phyloP scores from a whole-genome alignment of 2,329 filamentous ascomycete genomes.

The Fusarium nematophilum region DNA sequence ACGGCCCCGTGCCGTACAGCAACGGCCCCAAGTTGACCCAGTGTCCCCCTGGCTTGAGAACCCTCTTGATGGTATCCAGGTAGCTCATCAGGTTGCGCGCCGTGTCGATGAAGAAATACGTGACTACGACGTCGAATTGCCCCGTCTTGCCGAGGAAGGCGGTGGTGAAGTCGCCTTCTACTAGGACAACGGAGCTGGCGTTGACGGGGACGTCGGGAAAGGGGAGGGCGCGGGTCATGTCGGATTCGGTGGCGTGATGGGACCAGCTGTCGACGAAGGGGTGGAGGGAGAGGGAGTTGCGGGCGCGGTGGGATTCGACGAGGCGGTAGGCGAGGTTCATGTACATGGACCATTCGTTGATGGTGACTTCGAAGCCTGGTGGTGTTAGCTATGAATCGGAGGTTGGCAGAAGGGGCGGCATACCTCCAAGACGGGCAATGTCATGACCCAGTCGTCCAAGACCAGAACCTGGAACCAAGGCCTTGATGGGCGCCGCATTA shows the following conservation, averaged over 20 bases:
- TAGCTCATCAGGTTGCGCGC: conserved; percentile 66
- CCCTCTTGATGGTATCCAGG: conserved; percentile 62
- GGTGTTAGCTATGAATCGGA: fast-evolving
- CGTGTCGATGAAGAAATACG: conserved; percentile 71
- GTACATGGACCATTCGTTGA: conserved; percentile 69
- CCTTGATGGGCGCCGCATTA: conserved; percentile 42
- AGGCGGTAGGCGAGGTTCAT: conserved; percentile 67
- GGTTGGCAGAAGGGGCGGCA: neutral
- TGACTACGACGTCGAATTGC: conserved; percentile 62
- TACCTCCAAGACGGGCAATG: conserved; percentile 56
- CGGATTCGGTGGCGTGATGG: conserved; percentile 60
- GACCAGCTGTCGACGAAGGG: conserved; percentile 69
- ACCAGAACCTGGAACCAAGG: conserved; percentile 65
- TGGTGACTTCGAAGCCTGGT: conserved; percentile 61
- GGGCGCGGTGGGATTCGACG: conserved; percentile 49
- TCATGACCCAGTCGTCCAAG: conserved; percentile 65
- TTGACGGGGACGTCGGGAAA: conserved; percentile 57
- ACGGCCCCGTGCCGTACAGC: conserved; percentile 65
- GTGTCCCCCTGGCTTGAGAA: conserved; percentile 59
- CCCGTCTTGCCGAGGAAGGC: conserved; percentile 45
- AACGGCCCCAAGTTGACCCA: conserved; percentile 69
- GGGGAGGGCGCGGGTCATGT: conserved; percentile 58
- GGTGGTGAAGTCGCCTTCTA: conserved; percentile 68
- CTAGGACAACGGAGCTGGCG: conserved; percentile 54
- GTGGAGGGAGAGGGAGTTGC: conserved; percentile 50